Percentiles rank a stretch among this genome's conserved stretches.
Evolutionary conservation across 1,139 yeast species (phyloP).

Genomic region (Candida sojae): DNA sequence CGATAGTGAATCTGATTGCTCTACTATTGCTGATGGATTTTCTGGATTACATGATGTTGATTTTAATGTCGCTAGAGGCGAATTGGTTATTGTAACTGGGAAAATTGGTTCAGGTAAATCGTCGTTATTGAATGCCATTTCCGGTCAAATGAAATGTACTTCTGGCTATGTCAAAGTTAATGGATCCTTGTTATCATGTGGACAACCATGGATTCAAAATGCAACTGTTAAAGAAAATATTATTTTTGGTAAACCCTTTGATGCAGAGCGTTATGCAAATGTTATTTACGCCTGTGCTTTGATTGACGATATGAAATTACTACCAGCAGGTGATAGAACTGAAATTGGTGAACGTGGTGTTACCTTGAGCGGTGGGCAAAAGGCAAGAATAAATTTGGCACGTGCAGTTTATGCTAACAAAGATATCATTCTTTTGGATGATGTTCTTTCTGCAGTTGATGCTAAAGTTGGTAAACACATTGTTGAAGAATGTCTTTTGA

Average conservation of each 20-base stretch:
- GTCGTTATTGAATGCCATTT: slow-evolving; percentile 37
- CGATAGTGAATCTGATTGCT: slow-evolving; percentile 4
- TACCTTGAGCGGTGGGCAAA: slow-evolving; percentile 46
- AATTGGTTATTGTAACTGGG: slow-evolving; percentile 43
- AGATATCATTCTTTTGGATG: slow-evolving; percentile 37
- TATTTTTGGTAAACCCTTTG: slow-evolving; percentile 36
- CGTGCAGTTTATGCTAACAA: slow-evolving; percentile 41
- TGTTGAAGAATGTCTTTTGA: slow-evolving; percentile 33
- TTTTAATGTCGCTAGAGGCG: slow-evolving; percentile 27
- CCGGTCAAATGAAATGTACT: slow-evolving; percentile 37
- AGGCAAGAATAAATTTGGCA: slow-evolving; percentile 44
- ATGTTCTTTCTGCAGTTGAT: slow-evolving; percentile 46
- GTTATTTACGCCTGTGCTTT: slow-evolving; percentile 42
- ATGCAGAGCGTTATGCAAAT: slow-evolving; percentile 26
- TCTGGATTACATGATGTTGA: slow-evolving; percentile 34
- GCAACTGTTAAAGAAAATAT: slow-evolving; percentile 47
- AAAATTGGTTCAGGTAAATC: slow-evolving; percentile 44
- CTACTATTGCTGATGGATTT: slow-evolving; percentile 17
- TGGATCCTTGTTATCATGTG: slow-evolving; percentile 33
- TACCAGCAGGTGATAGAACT: slow-evolving; percentile 40
- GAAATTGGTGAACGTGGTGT: slow-evolving; percentile 48
- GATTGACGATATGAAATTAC: slow-evolving; percentile 34
- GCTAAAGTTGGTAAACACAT: slow-evolving; percentile 43
- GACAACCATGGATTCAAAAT: slow-evolving; percentile 48
- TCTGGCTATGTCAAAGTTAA: slow-evolving; percentile 27